Base-by-base conservation (phyloP, 805 yeast species). In the Kluyveromyces dobzhanskii region DNA sequence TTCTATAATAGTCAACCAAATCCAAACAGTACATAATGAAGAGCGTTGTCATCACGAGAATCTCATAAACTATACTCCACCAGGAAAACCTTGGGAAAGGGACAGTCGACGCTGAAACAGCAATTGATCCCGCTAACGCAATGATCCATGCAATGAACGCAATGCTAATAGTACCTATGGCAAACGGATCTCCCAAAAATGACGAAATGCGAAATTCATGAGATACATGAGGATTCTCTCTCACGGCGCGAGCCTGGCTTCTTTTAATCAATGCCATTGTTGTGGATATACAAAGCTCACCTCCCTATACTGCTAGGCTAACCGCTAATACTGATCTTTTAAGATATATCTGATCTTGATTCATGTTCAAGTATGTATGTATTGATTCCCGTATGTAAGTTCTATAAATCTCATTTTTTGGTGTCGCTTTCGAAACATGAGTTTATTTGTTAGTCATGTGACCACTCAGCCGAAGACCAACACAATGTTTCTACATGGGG, bases 41-140 rank as follows among this genome's bases (percentile, higher is more conserved):
- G 43, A 74, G 69, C 16, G 68, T 57, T 4, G 76, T 49, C 16
- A 83, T 69, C 30, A 85, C 48, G 23, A 85, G 45, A 16, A 87
- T 65, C 61, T 90, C 79, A 55, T 76, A 92, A 2, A 83, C 88
- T 4, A 92, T 60, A 1, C 94, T 95, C 98, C 98, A 92, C 98
- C 98, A 90, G 3, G 92, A 76, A 61, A 90, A 83, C 47, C 76
- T 75, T 1, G 97, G 96, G 55, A 81, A 85, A 4, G 61, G 47
- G 12, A 62, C 59, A 18, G 49, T 41, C 14, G 59, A 56, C 12
- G 67, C 67, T 13, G 67, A 68, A 5, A 76, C 57, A 1, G 83
- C 78, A 14, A 84, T 77, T 12, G 94, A 84, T 2, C 97, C 97
- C 2, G 82, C 94, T 39, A 92, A 70, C 8, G 95, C 85, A 37